These are phyloP conservation scores for Fusarium pininemorale DNA, from an alignment of 2,329 filamentous ascomycete species.

Conservation along the genomic window DNA sequence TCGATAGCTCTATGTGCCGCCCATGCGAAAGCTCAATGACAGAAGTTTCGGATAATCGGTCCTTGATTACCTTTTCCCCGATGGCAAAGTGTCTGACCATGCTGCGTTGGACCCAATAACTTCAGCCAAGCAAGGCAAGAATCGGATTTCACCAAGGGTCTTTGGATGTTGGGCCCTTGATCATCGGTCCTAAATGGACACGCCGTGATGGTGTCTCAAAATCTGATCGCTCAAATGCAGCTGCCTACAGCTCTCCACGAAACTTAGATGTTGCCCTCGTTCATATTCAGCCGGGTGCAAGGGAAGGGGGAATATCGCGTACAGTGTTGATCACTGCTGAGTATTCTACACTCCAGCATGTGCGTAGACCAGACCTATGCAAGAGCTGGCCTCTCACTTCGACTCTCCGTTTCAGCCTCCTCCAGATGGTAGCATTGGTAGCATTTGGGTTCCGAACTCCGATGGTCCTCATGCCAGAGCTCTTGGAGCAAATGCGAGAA, in stretches of 20 bases:
- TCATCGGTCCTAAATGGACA: neutral
- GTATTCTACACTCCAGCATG: neutral
- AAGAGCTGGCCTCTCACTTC: neutral
- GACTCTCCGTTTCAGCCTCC: neutral
- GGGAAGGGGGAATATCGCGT: neutral
- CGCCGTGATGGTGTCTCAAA: neutral
- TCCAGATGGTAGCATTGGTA: neutral
- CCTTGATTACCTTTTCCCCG: neutral
- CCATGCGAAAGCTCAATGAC: no score
- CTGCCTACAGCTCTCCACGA: neutral
- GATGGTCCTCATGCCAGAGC: neutral
- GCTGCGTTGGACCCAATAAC: neutral
- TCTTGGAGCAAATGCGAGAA: no score
- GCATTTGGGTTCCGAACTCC: neutral
- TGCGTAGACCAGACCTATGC: neutral
- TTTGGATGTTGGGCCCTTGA: neutral
- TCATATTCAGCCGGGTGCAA: neutral
- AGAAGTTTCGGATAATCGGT: neutral
- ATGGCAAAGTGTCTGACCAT: neutral
- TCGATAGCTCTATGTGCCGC: rapidly evolving
- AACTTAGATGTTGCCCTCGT: neutral
- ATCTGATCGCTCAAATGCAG: neutral
- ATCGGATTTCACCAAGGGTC: neutral
- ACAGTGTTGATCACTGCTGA: neutral
- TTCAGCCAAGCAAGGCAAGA: neutral